These are phyloP conservation scores for Calonectria leucothoes DNA, from an alignment of 2,329 filamentous ascomycete genomes.

Conservation along the genomic window DNA sequence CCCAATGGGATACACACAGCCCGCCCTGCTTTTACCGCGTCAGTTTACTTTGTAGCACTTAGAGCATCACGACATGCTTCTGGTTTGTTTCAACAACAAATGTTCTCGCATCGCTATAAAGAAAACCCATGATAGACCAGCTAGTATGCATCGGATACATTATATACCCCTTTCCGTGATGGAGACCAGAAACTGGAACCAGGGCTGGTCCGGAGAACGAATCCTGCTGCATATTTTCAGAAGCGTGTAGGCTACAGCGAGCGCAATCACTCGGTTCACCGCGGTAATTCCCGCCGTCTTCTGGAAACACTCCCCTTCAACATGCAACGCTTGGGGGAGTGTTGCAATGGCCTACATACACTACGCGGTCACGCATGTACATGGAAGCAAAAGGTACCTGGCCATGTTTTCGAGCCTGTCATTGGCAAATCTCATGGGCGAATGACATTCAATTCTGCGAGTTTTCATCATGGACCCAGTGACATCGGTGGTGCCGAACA, in stretches of 20 bases:
- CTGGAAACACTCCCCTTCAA: background rate
- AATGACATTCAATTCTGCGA: background rate
- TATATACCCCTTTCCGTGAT: no score
- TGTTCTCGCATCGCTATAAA: background rate
- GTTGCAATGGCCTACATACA: background rate
- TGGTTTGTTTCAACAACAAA: background rate
- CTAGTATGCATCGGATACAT: background rate
- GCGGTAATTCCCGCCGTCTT: background rate
- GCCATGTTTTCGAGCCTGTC: background rate
- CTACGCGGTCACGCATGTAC: background rate
- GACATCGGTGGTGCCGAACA: background rate
- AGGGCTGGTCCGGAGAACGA: background rate
- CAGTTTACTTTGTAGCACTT: background rate
- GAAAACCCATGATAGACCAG: background rate
- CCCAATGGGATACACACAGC: background rate
- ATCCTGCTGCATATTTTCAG: background rate
- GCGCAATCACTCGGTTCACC: background rate
- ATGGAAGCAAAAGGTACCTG: background rate
- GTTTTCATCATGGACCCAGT: background rate
- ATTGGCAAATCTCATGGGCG: background rate
- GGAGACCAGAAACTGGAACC: background rate
- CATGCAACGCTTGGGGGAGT: background rate
- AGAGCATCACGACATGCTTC: background rate
- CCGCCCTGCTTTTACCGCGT: background rate
- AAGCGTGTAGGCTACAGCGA: background rate